phyloP scores from a whole-genome alignment of 495 filamentous ascomycete species.

The Neurospora sp. region DNA sequence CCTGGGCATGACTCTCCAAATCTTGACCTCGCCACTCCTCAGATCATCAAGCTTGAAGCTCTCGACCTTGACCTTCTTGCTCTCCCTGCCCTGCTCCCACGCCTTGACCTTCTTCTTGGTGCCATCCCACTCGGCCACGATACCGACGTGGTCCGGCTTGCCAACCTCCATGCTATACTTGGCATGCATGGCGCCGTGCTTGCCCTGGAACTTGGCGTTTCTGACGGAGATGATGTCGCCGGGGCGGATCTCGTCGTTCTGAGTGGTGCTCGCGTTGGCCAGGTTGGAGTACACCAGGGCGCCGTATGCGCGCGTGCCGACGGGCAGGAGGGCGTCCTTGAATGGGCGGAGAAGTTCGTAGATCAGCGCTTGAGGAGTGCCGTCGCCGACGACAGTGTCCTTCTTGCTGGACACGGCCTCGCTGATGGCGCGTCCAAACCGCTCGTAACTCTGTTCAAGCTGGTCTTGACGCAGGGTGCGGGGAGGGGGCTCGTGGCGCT shows the following conservation, averaged over 20 bases:
- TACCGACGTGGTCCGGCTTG: conserved; percentile 82
- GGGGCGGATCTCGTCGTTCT: conserved; percentile 88
- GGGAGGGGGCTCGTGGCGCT: conserved; percentile 80
- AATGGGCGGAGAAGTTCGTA: conserved; percentile 68
- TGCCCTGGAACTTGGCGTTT: conserved; percentile 91
- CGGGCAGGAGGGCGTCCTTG: conserved; percentile 62
- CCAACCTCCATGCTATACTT: conserved; percentile 89
- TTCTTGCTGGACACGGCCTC: conserved; percentile 58
- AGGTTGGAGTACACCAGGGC: conserved; percentile 88
- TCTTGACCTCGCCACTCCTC: conserved; percentile 88
- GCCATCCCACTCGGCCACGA: conserved; percentile 99
- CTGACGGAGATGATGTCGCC: conserved; percentile 91
- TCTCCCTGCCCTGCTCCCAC: conserved; percentile 93
- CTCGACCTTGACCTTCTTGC: conserved; percentile 87
- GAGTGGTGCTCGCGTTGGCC: conserved; percentile 80
- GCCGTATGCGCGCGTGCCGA: conserved; percentile 81
- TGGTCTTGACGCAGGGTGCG: conserved; percentile 84
- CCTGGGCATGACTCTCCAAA: conserved; percentile 91
- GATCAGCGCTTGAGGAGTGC: conserved; percentile 64
- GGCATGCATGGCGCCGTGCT: conserved; percentile 87
- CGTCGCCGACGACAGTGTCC: conserved; percentile 73
- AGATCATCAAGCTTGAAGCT: conserved; percentile 89
- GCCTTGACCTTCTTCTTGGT: conserved; percentile 95
- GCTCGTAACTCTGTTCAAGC: conserved; percentile 71
- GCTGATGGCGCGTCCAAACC: conserved; percentile 65